Percentiles rank a stretch among this genome's conserved stretches.
Evolutionary conservation across 768 basidiomycete genomes (phyloP).

Genomic region (Suillus fuscotomentosus): DNA sequence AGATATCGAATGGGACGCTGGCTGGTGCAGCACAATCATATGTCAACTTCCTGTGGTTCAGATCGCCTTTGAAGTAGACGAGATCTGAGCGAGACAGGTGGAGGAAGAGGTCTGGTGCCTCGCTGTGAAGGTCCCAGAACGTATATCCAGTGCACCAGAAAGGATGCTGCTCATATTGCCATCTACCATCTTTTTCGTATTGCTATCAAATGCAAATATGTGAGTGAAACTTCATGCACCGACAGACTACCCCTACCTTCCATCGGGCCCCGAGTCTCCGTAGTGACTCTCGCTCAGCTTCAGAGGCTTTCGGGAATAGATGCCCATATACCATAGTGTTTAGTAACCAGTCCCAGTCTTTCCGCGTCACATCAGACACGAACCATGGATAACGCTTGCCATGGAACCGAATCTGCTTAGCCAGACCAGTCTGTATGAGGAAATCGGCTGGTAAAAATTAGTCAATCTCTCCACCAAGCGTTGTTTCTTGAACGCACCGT

Average conservation of each 20-base stretch:
- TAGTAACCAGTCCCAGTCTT: conserved; percentile 92
- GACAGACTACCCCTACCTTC: conserved; percentile 56
- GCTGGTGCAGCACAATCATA: conserved; percentile 86
- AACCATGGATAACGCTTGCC: conserved; percentile 97
- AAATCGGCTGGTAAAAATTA: conserved; percentile 71
- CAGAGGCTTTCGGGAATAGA: conserved; percentile 81
- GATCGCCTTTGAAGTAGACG: conserved; percentile 92
- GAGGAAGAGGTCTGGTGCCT: conserved; percentile 89
- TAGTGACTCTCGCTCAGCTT: conserved; percentile 79
- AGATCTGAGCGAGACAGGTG: conserved; percentile 88
- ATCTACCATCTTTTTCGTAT: conserved; percentile 91
- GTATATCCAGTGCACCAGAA: conserved; percentile 98
- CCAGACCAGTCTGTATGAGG: conserved; percentile 86
- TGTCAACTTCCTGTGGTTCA: conserved; percentile 90
- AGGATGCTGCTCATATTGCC: conserved; percentile 92
- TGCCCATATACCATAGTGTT: conserved; percentile 91
- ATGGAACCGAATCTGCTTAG: conserved; percentile 85
- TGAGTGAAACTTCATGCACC: background rate
- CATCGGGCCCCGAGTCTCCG: conserved; percentile 79
- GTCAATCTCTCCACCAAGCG: conserved; percentile 3
- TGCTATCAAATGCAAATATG: conserved; percentile 42
- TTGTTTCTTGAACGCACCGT: conserved; percentile 49
- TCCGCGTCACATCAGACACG: conserved; percentile 88
- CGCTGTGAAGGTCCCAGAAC: conserved; percentile 82
- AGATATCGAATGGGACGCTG: conserved; percentile 83